Evolutionary conservation across 176 grass and related monocot species (phyloP).

Genomic region (Urochloa ruziziensis): DNA sequence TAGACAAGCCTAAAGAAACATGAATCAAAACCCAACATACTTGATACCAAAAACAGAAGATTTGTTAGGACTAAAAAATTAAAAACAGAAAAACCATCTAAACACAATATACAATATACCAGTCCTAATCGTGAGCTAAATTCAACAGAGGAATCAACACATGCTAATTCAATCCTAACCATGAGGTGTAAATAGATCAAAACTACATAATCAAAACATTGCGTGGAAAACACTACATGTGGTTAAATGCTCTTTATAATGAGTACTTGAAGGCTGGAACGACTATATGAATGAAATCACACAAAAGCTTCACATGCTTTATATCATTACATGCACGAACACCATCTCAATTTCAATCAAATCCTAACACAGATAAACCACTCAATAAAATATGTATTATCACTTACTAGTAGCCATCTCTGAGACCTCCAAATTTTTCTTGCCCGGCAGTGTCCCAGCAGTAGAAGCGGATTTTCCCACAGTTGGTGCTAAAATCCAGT

Average conservation of each 20-base stretch:
- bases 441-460: slow-evolving; percentile 79
- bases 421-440: slow-evolving; percentile 70
- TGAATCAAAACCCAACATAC: not conserved
- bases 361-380: not conserved
- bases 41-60: not conserved
- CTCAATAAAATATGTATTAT: not conserved
- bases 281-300: not conserved
- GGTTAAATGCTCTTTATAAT: not conserved
- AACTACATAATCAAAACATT: no score
- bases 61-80: not conserved
- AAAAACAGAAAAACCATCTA: not conserved
- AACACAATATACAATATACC: not conserved
- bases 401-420: slow-evolving; percentile 82
- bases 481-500: slow-evolving; percentile 67
- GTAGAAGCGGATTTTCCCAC: slow-evolving; percentile 68
- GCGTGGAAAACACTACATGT: not conserved
- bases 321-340: not conserved
- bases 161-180: not conserved
- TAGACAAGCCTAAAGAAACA: not conserved
- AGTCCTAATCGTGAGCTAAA: not conserved
- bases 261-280: not conserved
- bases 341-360: not conserved
- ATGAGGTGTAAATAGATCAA: not conserved
- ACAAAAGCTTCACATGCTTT: not conserved
- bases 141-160: not conserved